A percentile compares a stretch with the other conserved stretches of the same genome.
Conservation (phyloP, 345 rosid genomes). For the Odontarrhena argentea region DNA sequence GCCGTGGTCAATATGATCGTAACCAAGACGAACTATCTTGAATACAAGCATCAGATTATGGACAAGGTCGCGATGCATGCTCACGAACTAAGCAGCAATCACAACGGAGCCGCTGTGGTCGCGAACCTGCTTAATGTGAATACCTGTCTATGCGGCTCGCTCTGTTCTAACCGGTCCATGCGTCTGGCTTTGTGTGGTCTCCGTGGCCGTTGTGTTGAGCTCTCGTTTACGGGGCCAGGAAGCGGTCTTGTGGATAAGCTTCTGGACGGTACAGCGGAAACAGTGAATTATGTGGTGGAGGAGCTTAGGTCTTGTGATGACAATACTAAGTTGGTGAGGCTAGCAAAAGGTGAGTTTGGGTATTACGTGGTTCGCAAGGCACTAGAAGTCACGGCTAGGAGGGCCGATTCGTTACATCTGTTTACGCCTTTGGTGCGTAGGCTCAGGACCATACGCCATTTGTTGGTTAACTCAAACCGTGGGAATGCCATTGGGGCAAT, state of each 20-base stretch:
- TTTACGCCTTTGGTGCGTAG: background rate
- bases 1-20: slow-evolving; percentile 12
- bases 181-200: background rate
- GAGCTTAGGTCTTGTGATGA: background rate
- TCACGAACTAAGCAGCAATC: slow-evolving; percentile 7
- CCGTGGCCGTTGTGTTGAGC: background rate
- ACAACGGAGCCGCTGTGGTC: slow-evolving; percentile 29
- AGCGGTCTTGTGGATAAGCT: slow-evolving; percentile 12
- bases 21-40: background rate
- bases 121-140: slow-evolving; percentile 12
- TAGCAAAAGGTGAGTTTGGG: slow-evolving; percentile 13
- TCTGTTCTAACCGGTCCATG: background rate
- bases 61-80: background rate
- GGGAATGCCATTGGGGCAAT: background rate
- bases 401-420: background rate
- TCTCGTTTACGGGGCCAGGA: slow-evolving; percentile 17
- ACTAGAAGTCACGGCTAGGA: background rate
- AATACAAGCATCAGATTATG: background rate
- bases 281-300: background rate
- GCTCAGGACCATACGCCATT: background rate
- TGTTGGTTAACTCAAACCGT: background rate
- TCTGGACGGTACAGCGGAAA: background rate
- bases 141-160: background rate
- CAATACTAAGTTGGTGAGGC: background rate
- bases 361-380: slow-evolving; percentile 7